Percentiles rank a stretch among this genome's conserved stretches.
Evolutionary conservation across 2,329 filamentous ascomycete species (phyloP).

Genomic region (Penicillium sclerotiorum): DNA sequence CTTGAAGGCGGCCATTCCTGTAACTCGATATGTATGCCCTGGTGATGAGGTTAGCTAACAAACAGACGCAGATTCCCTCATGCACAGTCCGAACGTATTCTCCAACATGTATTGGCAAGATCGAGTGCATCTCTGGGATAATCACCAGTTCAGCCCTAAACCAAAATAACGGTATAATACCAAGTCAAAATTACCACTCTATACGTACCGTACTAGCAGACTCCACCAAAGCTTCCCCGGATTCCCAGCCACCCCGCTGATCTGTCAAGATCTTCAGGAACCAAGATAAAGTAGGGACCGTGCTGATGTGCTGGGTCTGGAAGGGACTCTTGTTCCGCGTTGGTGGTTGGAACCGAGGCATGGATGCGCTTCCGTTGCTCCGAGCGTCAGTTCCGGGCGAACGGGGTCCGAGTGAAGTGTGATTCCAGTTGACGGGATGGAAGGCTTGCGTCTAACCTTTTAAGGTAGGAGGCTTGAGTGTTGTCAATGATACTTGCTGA

Average conservation of each 20-base stretch:
- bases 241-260: slow-evolving; percentile 17
- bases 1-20: no score
- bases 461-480: not conserved
- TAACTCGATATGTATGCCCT: no score
- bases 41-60: no score
- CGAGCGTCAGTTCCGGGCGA: slow-evolving; percentile 7
- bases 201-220: no score
- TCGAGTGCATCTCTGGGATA: no score
- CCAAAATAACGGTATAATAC: not conserved
- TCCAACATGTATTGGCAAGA: no score
- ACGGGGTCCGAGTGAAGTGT: not conserved
- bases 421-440: not conserved
- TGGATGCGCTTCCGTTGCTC: slow-evolving; percentile 17
- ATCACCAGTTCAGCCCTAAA: not conserved
- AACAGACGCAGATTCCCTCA: no score
- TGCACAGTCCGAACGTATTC: no score
- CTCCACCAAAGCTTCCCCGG: slow-evolving; percentile 29
- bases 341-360: slow-evolving; percentile 2
- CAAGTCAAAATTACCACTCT: slow-evolving; percentile 20
- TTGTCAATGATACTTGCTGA: no score
- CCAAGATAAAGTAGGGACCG: slow-evolving; percentile 24
- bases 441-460: not conserved
- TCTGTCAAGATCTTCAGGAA: slow-evolving; percentile 14
- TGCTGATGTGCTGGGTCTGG: slow-evolving; percentile 13
- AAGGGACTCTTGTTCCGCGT: not conserved